phyloP scores from a whole-genome alignment of 495 filamentous ascomycete genomes.

The Penicillium odoratum region DNA sequence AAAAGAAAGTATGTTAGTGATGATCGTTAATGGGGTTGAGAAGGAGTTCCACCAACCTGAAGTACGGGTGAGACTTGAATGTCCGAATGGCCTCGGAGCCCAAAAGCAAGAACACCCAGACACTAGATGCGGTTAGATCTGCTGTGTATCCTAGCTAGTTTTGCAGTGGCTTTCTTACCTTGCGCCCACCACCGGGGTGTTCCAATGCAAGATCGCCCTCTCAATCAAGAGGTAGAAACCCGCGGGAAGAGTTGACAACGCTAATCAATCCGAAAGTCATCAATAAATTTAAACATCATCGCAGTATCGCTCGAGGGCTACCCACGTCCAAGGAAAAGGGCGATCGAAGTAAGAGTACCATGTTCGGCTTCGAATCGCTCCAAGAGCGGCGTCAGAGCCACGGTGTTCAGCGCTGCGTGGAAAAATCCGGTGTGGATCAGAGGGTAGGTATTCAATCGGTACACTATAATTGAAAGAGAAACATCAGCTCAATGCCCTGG shows the following conservation, averaged over 20 bases:
- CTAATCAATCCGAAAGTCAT: conserved; percentile 40
- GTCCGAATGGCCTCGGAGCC: conserved; percentile 82
- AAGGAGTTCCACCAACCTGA: conserved; percentile 46
- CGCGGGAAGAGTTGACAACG: conserved; percentile 77
- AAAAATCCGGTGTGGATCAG: conserved; percentile 80
- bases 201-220: conserved; percentile 60
- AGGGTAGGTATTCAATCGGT: conserved; percentile 90
- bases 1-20: not conserved
- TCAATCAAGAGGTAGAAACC: conserved; percentile 71
- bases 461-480: conserved; percentile 59
- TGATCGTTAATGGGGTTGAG: not conserved
- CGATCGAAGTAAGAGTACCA: conserved; percentile 80
- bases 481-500: conserved; percentile 8
- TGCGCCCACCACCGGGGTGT: conserved; percentile 74
- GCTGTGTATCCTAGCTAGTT: not conserved
- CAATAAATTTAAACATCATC: conserved; percentile 12
- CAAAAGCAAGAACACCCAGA: conserved; percentile 89
- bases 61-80: conserved; percentile 69
- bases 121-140: conserved; percentile 44
- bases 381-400: conserved; percentile 79
- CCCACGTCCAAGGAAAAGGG: conserved; percentile 88
- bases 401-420: conserved; percentile 74
- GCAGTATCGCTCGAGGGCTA: conserved; percentile 15
- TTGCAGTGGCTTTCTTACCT: conserved; percentile 54
- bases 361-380: conserved; percentile 93